Evolutionary conservation across 2,329 filamentous ascomycete species (phyloP).

Genomic region (Alternaria sp.): DNA sequence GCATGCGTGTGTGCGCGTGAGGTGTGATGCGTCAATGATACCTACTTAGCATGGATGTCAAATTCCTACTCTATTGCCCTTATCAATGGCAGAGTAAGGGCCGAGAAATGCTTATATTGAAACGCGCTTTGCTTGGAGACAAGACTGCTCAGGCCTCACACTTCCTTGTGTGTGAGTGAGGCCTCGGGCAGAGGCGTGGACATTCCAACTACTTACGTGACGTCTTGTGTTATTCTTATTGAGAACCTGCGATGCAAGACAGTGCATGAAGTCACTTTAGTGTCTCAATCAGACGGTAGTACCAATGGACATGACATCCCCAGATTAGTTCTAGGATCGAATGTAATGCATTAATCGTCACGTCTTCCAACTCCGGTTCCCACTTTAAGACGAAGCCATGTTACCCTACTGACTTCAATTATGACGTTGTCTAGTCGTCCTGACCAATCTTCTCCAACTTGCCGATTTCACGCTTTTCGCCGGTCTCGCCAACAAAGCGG

Average conservation of each 20-base stretch:
- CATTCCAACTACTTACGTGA: constrained; percentile 14
- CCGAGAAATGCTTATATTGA: constrained; percentile 89
- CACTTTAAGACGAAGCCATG: not conserved
- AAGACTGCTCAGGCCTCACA: constrained; percentile 39
- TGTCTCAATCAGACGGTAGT: not conserved
- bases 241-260: not conserved
- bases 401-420: not conserved
- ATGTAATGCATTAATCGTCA: constrained; percentile 4
- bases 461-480: constrained; percentile 91
- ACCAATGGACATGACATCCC: not conserved
- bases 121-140: constrained; percentile 45
- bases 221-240: not conserved
- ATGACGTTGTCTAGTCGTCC: constrained; percentile 52
- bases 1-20: constrained; percentile 7
- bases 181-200: constrained; percentile 39
- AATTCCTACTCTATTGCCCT: constrained; percentile 89
- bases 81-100: constrained; percentile 88
- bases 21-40: constrained; percentile 2
- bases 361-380: not conserved
- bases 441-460: constrained; percentile 95
- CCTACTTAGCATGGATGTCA: constrained; percentile 92
- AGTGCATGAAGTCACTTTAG: not conserved
- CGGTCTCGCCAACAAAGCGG: constrained; percentile 84
- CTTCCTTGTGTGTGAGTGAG: constrained; percentile 24
- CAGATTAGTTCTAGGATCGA: not conserved